Percentiles rank a stretch among this genome's conserved stretches.
These are phyloP conservation scores for Kwoniella shivajii DNA, from an alignment of 1,284 basidiomycete species.

Conservation along the genomic window DNA sequence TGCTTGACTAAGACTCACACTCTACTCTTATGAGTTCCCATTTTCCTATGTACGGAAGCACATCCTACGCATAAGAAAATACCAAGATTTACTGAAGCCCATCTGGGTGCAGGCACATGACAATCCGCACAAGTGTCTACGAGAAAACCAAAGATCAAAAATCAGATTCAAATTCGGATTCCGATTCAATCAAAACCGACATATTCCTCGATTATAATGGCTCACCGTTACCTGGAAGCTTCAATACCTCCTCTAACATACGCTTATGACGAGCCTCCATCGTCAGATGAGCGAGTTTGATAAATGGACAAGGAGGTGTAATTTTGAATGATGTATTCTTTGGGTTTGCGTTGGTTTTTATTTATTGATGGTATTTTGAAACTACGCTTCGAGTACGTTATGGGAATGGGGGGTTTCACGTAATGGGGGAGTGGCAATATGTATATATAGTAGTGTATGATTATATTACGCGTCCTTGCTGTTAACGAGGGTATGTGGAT, in stretches of 20 bases:
- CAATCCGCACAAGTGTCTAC: constrained; percentile 53
- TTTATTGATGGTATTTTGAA: neutral
- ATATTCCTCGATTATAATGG: neutral
- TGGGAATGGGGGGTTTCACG: too few species aligned
- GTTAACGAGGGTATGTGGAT: too few species aligned
- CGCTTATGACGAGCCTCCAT: constrained; percentile 45
- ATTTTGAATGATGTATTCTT: neutral
- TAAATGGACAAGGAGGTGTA: constrained; percentile 9
- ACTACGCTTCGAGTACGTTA: too few species aligned
- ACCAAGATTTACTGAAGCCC: constrained; percentile 52
- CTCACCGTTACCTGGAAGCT: constrained; percentile 51
- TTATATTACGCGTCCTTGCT: too few species aligned
- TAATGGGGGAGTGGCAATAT: neutral
- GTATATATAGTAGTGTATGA: too few species aligned
- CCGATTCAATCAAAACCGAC: neutral
- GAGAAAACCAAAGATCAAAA: neutral
- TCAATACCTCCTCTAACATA: constrained; percentile 50
- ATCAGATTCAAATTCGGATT: neutral
- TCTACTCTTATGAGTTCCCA: constrained; percentile 53
- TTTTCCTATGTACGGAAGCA: constrained; percentile 49
- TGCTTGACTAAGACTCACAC: constrained; percentile 35
- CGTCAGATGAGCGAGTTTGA: constrained; percentile 5
- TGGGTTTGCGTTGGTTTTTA: neutral
- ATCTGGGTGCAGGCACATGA: constrained; percentile 45
- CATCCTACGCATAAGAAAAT: constrained; percentile 49